phyloP scores from a whole-genome alignment of 495 filamentous ascomycete genomes.

The Penicillium longicatenatum region DNA sequence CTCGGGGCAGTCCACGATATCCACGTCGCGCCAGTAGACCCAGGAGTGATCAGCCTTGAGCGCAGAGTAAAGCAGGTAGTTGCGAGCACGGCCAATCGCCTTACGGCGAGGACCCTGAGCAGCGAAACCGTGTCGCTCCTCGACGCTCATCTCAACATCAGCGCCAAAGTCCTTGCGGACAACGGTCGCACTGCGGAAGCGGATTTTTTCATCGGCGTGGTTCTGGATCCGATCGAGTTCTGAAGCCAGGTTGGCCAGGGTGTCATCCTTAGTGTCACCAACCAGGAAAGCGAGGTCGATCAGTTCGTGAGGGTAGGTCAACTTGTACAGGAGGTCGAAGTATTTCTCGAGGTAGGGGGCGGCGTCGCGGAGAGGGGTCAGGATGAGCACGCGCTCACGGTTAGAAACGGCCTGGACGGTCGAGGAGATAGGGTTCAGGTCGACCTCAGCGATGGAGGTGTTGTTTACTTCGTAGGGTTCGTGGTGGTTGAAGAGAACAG shows the following conservation, averaged over 20 bases:
- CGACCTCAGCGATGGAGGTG: slow-evolving; percentile 70
- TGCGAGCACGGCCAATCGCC: slow-evolving; percentile 84
- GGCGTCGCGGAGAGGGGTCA: slow-evolving; percentile 93
- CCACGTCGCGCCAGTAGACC: slow-evolving; percentile 99
- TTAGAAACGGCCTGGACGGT: slow-evolving; percentile 75
- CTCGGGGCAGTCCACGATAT: slow-evolving; percentile 87
- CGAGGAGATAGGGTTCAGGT: slow-evolving; percentile 85
- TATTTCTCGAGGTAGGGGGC: slow-evolving; percentile 78
- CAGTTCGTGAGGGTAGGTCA: slow-evolving; percentile 92
- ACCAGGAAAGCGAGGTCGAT: slow-evolving; percentile 97
- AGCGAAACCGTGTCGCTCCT: slow-evolving; percentile 80
- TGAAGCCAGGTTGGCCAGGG: slow-evolving; percentile 71
- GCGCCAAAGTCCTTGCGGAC: slow-evolving; percentile 88
- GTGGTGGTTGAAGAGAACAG: slow-evolving; percentile 95
- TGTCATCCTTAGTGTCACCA: slow-evolving; percentile 88
- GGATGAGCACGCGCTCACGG: slow-evolving; percentile 87
- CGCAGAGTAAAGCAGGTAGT: slow-evolving; percentile 84
- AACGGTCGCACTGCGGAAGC: slow-evolving; percentile 81
- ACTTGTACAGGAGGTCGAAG: slow-evolving; percentile 87
- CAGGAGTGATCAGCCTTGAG: slow-evolving; percentile 93
- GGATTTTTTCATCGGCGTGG: slow-evolving; percentile 66
- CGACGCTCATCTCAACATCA: slow-evolving; percentile 68
- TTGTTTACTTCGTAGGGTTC: slow-evolving; percentile 81
- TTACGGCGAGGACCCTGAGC: slow-evolving; percentile 91
- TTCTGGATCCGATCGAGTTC: slow-evolving; percentile 90